Evolutionary conservation across 2,329 filamentous ascomycete species (phyloP).

Genomic region (Colletotrichum filicis): DNA sequence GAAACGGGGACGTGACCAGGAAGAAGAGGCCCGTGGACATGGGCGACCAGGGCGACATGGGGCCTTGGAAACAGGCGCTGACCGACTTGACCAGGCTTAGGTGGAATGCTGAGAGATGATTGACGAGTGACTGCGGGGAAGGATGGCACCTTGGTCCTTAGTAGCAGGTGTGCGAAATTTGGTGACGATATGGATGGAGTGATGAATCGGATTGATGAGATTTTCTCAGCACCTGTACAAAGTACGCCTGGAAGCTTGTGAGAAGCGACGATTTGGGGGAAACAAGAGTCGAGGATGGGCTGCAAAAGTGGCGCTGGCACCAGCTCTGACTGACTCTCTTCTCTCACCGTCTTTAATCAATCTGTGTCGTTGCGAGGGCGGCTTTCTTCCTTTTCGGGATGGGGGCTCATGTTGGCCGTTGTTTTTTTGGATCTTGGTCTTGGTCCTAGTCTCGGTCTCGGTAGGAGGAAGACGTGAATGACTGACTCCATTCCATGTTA

Average conservation of each 20-base stretch:
- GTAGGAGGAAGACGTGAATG: not conserved
- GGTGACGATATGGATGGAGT: slow-evolving; percentile 6
- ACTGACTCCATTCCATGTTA: not conserved
- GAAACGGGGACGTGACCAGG: slow-evolving; percentile 24
- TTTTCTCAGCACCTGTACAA: not conserved
- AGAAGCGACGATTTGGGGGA: not conserved
- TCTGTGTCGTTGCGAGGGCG: slow-evolving; percentile 2
- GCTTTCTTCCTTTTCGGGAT: slow-evolving; percentile 2
- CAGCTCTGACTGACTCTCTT: slow-evolving; percentile 15
- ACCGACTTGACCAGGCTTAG: not conserved
- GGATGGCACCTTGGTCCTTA: slow-evolving; percentile 8
- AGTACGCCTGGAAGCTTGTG: not conserved
- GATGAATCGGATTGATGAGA: slow-evolving; percentile 20
- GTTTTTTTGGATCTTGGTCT: not conserved
- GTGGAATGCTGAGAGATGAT: not conserved
- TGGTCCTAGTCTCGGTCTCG: slow-evolving; percentile 25
- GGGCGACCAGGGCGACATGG: not conserved
- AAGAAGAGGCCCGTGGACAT: slow-evolving; percentile 8
- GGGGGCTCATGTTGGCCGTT: slow-evolving; percentile 3
- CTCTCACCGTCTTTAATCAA: slow-evolving; percentile 29
- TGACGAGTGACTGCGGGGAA: slow-evolving; percentile 29
- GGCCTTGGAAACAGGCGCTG: not conserved
- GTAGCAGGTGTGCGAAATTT: slow-evolving; percentile 8
- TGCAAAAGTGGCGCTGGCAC: not conserved
- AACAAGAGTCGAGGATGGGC: not conserved